A percentile compares a stretch with the other conserved stretches of the same genome.
Evolutionary conservation across 768 basidiomycete species (phyloP).

Genomic region (Suillus cothurnatus): DNA sequence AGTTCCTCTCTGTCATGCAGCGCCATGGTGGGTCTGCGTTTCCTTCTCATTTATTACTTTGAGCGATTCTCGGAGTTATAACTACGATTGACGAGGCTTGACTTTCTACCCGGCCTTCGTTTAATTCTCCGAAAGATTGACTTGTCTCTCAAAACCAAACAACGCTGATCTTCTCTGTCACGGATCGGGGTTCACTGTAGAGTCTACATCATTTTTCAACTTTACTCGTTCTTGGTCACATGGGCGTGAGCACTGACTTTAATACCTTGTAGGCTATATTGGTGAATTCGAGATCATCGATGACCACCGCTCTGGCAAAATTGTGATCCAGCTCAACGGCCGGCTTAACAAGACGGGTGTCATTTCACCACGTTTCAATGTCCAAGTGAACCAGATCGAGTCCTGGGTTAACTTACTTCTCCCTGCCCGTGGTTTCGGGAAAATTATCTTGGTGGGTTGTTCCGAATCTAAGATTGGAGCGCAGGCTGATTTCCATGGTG

Average conservation of each 20-base stretch:
- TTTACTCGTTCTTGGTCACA: conserved; percentile 44
- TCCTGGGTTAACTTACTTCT: conserved; percentile 96
- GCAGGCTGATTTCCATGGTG: conserved; percentile 7
- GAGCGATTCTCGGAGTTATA: conserved; percentile 70
- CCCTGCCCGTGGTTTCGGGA: conserved; percentile 95
- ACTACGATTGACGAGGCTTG: conserved; percentile 75
- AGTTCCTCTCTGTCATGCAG: conserved; percentile 98
- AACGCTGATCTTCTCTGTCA: conserved; percentile 39
- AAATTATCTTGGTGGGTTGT: conserved; percentile 84
- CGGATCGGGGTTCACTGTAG: conserved; percentile 35
- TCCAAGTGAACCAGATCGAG: conserved; percentile 91
- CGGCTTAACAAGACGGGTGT: conserved; percentile 99
- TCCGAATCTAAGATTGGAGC: not conserved
- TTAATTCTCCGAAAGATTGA: conserved; percentile 82
- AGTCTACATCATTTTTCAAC: conserved; percentile 27
- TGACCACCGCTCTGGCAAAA: conserved; percentile 97
- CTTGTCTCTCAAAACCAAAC: conserved; percentile 59
- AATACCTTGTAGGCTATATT: conserved; percentile 77
- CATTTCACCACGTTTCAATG: conserved; percentile 98
- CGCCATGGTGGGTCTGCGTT: conserved; percentile 79
- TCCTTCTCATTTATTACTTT: conserved; percentile 33
- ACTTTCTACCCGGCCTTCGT: conserved; percentile 66
- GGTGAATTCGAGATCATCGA: conserved; percentile 99
- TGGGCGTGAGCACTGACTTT: conserved; percentile 11
- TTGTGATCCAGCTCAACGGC: conserved; percentile 97